These are phyloP conservation scores for Mycosarcoma mackinlayi DNA, from an alignment of 1,284 basidiomycete species.

Conservation along the genomic window DNA sequence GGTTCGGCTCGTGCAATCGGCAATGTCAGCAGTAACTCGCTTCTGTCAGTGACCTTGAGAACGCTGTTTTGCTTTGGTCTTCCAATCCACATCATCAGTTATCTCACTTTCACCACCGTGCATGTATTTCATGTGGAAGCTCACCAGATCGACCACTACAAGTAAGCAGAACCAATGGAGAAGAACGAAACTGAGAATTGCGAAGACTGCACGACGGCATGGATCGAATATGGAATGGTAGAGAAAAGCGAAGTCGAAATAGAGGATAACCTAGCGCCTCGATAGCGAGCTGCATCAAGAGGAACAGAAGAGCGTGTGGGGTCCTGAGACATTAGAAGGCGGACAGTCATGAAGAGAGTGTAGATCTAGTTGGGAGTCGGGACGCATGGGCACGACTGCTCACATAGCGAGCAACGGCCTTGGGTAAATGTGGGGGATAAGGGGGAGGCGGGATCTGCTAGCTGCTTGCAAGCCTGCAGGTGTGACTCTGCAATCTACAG, in stretches of 20 bases:
- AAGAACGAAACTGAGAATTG: constrained; percentile 16
- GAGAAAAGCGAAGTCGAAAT: constrained; percentile 11
- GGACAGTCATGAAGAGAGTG: constrained; percentile 32
- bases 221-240: constrained; percentile 4
- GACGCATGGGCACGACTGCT: constrained; percentile 16
- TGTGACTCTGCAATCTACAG: neutral
- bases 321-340: constrained; percentile 11
- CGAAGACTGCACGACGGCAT: constrained; percentile 7
- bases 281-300: neutral
- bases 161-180: too few species aligned
- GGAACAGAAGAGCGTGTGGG: constrained; percentile 2
- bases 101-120: too few species aligned
- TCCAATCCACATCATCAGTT: too few species aligned
- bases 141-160: neutral
- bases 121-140: too few species aligned
- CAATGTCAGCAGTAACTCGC: too few species aligned
- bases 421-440: constrained; percentile 10
- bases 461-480: constrained; percentile 6
- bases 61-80: too few species aligned
- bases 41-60: too few species aligned
- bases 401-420: constrained; percentile 7
- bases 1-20: too few species aligned
- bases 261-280: neutral
- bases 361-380: constrained; percentile 44
- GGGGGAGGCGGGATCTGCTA: neutral